Base-by-base conservation (phyloP, 139 green algal species). In the Gonium pectorale region DNA sequence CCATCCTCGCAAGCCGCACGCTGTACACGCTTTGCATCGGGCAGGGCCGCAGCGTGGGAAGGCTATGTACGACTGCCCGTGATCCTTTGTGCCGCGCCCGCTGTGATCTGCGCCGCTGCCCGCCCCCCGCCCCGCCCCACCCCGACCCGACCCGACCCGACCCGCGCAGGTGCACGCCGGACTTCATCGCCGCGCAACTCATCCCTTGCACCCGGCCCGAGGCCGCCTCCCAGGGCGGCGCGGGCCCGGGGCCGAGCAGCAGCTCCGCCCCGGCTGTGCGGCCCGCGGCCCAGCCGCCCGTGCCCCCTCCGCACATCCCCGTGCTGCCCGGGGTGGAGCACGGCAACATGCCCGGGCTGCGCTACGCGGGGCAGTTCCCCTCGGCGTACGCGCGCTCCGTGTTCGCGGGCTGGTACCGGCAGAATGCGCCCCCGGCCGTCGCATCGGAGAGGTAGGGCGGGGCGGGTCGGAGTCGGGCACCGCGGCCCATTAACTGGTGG, bases 391-490 rank as follows among this genome's bases (percentile, higher is more conserved):
- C 74, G 26, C 56, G 54, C 27, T 7, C 26, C 1, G 54, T 29
- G 11, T 81, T 81, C 41, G 11, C 35, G 8, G 41, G 56, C 38
- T 81, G 74, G 74, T 81, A 71, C 56, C 74, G 74, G 13, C 56
- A 59, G 41, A 40, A 7, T 26, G 56, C 74, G 37, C 38, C 56
- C 4, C 4, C 70, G 56, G 2, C 44, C 38, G 27, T 70, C 4
- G 19, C 26, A 2, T 33, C 26, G 0, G 74, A 81, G 3, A 70
- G 38, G 74, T 81, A 38, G 5, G 67, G 3, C 40, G 40, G 67
- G 40, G 31, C 5, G 56, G 56, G 56, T 27, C 9, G 56, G n/a
- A n/a, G n/a, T n/a, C n/a, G n/a, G n/a, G n/a, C n/a, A n/a, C n/a
- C n/a, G n/a, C n/a, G n/a, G n/a, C n/a, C n/a, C n/a, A n/a, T n/a